A percentile compares a stretch with the other conserved stretches of the same genome.
These are phyloP conservation scores for Jaminaea rosea DNA, from an alignment of 1,284 basidiomycete species.

Conservation along the genomic window DNA sequence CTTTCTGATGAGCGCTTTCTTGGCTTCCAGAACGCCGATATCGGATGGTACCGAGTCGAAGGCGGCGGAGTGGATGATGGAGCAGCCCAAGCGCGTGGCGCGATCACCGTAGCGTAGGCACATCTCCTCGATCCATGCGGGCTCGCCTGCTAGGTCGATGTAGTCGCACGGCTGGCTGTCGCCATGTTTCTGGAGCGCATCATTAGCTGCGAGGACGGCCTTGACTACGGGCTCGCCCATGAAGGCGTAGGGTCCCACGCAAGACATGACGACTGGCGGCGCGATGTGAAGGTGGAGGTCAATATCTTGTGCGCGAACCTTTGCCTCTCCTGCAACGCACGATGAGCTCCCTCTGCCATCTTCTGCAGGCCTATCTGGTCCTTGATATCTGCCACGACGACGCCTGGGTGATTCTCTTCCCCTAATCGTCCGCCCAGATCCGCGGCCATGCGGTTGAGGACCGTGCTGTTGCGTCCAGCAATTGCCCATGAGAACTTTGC, in stretches of 20 bases:
- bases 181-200: not conserved
- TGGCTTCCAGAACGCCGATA: slow-evolving; percentile 5
- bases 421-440: slow-evolving; percentile 39
- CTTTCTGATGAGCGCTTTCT: not conserved
- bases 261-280: slow-evolving; percentile 1
- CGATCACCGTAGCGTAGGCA: slow-evolving; percentile 6
- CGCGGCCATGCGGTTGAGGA: slow-evolving; percentile 17
- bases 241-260: slow-evolving; percentile 48
- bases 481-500: slow-evolving; percentile 19
- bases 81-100: not conserved
- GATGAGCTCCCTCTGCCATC: slow-evolving; percentile 3
- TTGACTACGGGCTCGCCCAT: slow-evolving; percentile 57
- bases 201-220: slow-evolving; percentile 56
- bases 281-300: too few species aligned
- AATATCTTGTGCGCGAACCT: too few species aligned
- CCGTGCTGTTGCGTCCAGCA: slow-evolving; percentile 27
- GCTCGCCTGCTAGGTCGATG: slow-evolving; percentile 9
- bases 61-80: slow-evolving; percentile 6
- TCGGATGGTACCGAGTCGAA: slow-evolving; percentile 11
- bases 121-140: slow-evolving; percentile 5
- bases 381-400: slow-evolving; percentile 6
- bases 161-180: slow-evolving; percentile 1
- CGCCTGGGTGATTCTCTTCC: slow-evolving; percentile 51
- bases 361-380: not conserved
- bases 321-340: too few species aligned